Percentiles rank a stretch among this genome's conserved stretches.
phyloP scores from a whole-genome alignment of 208 protist species.

The Sergeia podlipaevii region DNA sequence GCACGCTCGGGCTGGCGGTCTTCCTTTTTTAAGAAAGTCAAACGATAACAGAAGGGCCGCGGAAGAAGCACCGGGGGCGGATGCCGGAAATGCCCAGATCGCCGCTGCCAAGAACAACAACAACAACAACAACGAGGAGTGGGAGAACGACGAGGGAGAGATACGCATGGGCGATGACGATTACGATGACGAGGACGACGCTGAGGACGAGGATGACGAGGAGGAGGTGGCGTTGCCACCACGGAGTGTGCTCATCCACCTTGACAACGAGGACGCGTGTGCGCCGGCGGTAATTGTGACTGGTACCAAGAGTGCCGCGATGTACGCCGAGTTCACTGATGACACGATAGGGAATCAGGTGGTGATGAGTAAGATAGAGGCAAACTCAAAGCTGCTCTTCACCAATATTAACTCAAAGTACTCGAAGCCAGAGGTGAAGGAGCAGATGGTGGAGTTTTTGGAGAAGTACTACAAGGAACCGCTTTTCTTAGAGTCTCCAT shows the following conservation, averaged over 20 bases:
- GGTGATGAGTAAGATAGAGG: conserved; percentile 7
- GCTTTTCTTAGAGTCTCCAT: conserved; percentile 27
- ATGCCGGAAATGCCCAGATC: too few species aligned
- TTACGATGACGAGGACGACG: not conserved
- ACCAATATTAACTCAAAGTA: conserved; percentile 40
- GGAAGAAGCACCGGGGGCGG: too few species aligned
- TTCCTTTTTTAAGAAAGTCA: too few species aligned
- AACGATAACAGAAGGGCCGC: too few species aligned
- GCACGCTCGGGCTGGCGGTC: too few species aligned
- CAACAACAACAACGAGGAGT: too few species aligned
- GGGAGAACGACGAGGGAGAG: too few species aligned
- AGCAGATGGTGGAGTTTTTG: conserved; percentile 24
- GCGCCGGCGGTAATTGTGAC: conserved; percentile 27
- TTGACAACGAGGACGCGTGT: conserved; percentile 58
- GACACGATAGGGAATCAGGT: conserved; percentile 10
- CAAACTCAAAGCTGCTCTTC: conserved; percentile 18
- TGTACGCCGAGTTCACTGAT: conserved; percentile 28
- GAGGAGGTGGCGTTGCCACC: too few species aligned
- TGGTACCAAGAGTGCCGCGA: conserved; percentile 11
- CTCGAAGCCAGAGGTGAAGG: not conserved
- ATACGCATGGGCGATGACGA: too few species aligned
- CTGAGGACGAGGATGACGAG: too few species aligned
- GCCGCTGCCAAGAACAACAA: too few species aligned
- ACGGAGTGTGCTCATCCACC: conserved; percentile 13
- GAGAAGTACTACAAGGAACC: conserved; percentile 13